Evolutionary conservation across 305 asterid species (phyloP).

Genomic region (Fraxinus angustifolia): DNA sequence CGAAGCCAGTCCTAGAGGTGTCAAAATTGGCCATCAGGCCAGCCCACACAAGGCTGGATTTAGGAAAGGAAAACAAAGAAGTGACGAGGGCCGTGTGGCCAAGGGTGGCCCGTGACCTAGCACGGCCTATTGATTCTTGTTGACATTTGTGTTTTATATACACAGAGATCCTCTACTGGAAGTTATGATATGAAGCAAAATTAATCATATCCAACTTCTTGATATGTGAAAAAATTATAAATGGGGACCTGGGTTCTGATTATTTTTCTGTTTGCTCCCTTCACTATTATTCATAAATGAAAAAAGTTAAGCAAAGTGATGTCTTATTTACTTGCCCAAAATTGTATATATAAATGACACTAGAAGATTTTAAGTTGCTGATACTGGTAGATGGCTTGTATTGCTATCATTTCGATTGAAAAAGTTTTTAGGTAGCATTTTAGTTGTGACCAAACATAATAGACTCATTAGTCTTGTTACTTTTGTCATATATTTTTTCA

Average conservation of each 20-base stretch:
- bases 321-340: neutral
- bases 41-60: neutral
- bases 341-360: neutral
- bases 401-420: neutral
- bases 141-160: neutral
- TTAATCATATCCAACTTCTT: neutral
- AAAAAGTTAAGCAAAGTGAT: neutral
- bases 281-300: neutral
- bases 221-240: neutral
- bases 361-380: neutral
- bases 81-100: neutral
- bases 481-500: conserved; percentile 22
- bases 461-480: neutral
- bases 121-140: neutral
- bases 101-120: neutral
- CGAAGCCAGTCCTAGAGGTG: neutral
- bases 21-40: neutral
- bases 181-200: neutral
- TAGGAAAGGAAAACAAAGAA: neutral
- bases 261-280: neutral
- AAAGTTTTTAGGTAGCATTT: neutral
- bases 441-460: neutral
- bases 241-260: neutral
- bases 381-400: neutral
- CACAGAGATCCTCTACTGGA: neutral